Evolutionary conservation across 2,329 filamentous ascomycete genomes (phyloP), one percentile per base, ranked within the genome.

Genomic region (Cryphonectria radicalis): DNA sequence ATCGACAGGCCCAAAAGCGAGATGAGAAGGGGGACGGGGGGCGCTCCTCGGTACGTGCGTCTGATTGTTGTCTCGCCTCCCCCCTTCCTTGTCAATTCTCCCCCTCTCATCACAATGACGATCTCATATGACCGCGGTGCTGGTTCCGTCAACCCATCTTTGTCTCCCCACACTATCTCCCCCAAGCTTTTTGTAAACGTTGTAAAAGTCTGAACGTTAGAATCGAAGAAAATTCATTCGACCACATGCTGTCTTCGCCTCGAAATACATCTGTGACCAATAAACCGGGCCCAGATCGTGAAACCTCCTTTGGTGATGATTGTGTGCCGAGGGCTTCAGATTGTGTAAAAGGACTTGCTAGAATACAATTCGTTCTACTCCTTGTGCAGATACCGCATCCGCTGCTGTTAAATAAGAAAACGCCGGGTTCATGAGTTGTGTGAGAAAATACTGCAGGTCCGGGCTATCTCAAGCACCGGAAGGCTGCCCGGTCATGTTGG

Each of bases 381-480:
- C 70, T 74, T 73, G 67, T 75, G 74, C 71, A 73, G 73, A 67
- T 72, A 75, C 77, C 74, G 67, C 66, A 63, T 68, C 50, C 57
- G 57, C 60, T 63, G 57, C 76, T 72, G 78, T 74, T 73, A 76
- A 76, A 19, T 11, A 76, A 75, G 73, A 76, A 76, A 74, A 76
- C 75, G 76, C 77, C 76, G 69, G 74, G 72, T 69, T 72, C 74
- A 73, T 74, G 67, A 67, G 50, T 53, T 72, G 72, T 73, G 73
- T 74, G 73, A 73, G 73, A 74, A 73, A 73, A 65, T 53, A 68
- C 63, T 42, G 35, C 28, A 37, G 55, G 42, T 71, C 63, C 43
- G 63, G 64, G 62, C 59, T 66, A 64, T 66, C 68, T 70, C 73
- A 75, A 75, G 75, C 73, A 73, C 74, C 63, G 63, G 69, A 55